phyloP scores from a whole-genome alignment of 2,329 filamentous ascomycete species.

The Blumeria graminis region DNA sequence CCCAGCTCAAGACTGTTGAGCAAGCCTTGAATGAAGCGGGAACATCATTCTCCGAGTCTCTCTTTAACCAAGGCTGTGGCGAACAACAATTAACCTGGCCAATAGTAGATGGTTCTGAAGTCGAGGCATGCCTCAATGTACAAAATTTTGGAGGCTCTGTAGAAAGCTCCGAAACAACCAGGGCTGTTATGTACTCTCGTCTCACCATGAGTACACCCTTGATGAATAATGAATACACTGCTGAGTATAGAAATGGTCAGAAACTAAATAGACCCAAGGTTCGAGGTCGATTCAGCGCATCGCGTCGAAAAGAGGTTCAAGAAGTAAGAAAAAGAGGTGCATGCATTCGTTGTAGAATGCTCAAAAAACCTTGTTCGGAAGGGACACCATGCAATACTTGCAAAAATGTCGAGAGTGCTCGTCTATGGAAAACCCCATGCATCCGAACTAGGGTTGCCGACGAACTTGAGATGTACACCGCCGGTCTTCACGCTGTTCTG shows the following conservation, averaged over 20 bases:
- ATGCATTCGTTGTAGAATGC: slow-evolving; percentile 39
- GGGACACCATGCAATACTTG: slow-evolving; percentile 39
- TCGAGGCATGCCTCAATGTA: slow-evolving; percentile 1
- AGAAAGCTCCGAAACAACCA: slow-evolving; percentile 2
- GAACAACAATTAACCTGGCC: slow-evolving; percentile 11
- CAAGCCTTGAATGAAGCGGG: slow-evolving; percentile 10
- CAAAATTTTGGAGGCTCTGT: slow-evolving; percentile 1
- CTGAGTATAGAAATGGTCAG: slow-evolving; percentile 14
- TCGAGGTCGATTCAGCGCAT: slow-evolving; percentile 31
- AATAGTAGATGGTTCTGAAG: slow-evolving; percentile 9
- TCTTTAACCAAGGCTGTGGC: slow-evolving; percentile 5
- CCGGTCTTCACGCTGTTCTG: slow-evolving; percentile 36
- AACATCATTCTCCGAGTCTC: slow-evolving; percentile 7
- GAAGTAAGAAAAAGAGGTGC: slow-evolving; percentile 39
- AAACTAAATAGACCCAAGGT: slow-evolving; percentile 19
- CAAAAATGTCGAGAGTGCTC: slow-evolving; percentile 34
- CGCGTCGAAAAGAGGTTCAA: slow-evolving; percentile 38
- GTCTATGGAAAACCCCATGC: slow-evolving; percentile 41
- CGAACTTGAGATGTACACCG: slow-evolving; percentile 36
- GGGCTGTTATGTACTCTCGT: slow-evolving; percentile 6
- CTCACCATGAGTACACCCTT: slow-evolving; percentile 8
- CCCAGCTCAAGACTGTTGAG: slow-evolving; percentile 7
- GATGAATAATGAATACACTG: slow-evolving; percentile 14
- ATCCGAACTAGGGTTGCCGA: slow-evolving; percentile 37
- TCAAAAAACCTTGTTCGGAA: slow-evolving; percentile 41